phyloP scores from a whole-genome alignment of 2,329 filamentous ascomycete genomes.

The Neurospora crassa region DNA sequence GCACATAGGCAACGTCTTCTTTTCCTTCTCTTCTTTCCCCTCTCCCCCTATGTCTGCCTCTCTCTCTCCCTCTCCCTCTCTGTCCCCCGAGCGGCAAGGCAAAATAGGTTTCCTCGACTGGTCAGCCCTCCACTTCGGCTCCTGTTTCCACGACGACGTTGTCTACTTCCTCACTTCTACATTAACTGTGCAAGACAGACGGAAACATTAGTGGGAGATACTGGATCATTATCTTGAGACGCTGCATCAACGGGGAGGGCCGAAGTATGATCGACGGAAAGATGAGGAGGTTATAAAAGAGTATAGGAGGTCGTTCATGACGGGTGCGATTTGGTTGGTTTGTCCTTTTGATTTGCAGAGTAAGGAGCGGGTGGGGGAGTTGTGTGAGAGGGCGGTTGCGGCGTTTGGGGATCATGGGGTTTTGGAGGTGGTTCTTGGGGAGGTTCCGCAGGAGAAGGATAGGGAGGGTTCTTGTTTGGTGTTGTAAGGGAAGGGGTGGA shows the following conservation, averaged over 20 bases:
- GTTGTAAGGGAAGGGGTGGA: too few species aligned
- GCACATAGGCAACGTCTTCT: constrained; percentile 30
- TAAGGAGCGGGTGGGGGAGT: constrained; percentile 24
- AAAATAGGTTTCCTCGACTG: constrained; percentile 26
- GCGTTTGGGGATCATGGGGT: constrained; percentile 28
- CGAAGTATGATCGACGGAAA: constrained; percentile 22
- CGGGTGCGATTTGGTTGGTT: constrained; percentile 23
- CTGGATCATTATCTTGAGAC: constrained; percentile 26
- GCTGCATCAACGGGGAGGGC: constrained; percentile 24
- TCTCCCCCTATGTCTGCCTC: too few species aligned
- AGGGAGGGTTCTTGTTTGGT: too few species aligned
- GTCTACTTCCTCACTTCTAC: constrained; percentile 30
- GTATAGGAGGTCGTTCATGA: constrained; percentile 24
- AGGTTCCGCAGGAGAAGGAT: too few species aligned
- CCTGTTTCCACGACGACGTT: constrained; percentile 34
- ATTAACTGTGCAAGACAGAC: constrained; percentile 15
- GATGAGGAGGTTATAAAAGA: constrained; percentile 23
- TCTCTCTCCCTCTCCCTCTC: too few species aligned
- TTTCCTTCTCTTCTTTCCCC: too few species aligned
- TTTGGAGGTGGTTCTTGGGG: constrained; percentile 19
- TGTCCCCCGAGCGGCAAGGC: too few species aligned
- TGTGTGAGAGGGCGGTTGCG: constrained; percentile 27
- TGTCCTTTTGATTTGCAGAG: constrained; percentile 23
- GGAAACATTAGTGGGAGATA: constrained; percentile 20
- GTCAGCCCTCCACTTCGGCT: constrained; percentile 31